Percentiles rank a stretch among this genome's conserved stretches.
Conservation (phyloP, 176 grass and related monocot species). For the Thinopyrum elongatum region DNA sequence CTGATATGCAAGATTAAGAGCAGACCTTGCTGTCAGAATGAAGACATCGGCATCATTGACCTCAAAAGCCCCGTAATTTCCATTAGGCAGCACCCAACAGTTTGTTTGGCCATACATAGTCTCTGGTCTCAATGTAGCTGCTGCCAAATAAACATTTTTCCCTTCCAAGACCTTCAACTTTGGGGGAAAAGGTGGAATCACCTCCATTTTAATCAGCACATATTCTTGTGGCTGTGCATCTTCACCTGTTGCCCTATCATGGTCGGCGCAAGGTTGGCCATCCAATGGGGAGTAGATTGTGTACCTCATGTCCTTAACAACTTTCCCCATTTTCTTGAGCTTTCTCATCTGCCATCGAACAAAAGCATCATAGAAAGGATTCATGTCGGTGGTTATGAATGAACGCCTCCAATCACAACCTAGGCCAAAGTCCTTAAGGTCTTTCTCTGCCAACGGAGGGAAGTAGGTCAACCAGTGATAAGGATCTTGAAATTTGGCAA, state of each 20-base stretch:
- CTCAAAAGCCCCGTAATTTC: slow-evolving; percentile 72
- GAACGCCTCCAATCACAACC: slow-evolving; percentile 75
- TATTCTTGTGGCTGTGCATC: slow-evolving; percentile 65
- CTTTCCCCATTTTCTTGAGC: slow-evolving; percentile 59
- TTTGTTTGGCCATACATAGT: slow-evolving; percentile 87
- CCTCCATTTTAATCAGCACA: slow-evolving; percentile 84
- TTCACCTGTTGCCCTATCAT: slow-evolving; percentile 69
- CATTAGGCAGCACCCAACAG: slow-evolving; percentile 72
- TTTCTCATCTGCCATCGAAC: slow-evolving; percentile 82
- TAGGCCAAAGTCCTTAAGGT: slow-evolving; percentile 60
- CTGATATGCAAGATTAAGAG: slow-evolving; percentile 79
- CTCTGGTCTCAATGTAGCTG: slow-evolving; percentile 77
- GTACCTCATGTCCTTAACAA: slow-evolving; percentile 72
- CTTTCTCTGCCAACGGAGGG: slow-evolving; percentile 55
- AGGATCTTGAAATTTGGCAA: slow-evolving; percentile 69
- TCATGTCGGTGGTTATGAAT: slow-evolving; percentile 72
- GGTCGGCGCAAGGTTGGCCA: slow-evolving; percentile 78
- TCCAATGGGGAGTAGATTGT: slow-evolving; percentile 79
- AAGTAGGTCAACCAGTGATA: slow-evolving; percentile 70
- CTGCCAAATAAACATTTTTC: slow-evolving; percentile 69
- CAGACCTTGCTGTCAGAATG: slow-evolving; percentile 63
- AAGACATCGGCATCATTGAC: slow-evolving; percentile 76
- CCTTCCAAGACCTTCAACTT: slow-evolving; percentile 71
- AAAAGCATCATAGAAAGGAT: slow-evolving; percentile 83
- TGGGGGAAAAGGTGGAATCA: slow-evolving; percentile 55